Evolutionary conservation across 2,329 filamentous ascomycete species (phyloP), one percentile per base, ranked within the genome.

Genomic region (Gaeumannomyces tritici): DNA sequence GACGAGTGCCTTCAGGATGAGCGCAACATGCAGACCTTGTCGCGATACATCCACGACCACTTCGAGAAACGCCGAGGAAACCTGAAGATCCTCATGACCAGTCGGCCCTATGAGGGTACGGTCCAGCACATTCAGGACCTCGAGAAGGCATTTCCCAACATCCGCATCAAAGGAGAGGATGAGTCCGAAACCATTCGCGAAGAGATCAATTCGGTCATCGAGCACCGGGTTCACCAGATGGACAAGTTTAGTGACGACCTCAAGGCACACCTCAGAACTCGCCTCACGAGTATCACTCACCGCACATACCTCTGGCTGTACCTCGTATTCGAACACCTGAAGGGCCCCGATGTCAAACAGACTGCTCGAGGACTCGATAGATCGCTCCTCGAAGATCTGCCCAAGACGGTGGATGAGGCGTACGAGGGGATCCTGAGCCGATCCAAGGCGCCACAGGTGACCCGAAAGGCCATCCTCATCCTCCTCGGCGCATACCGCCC

Each of bases 281-380:
- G 51, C 15, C 59, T 72, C 57, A 62, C 64, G 26, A 56, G 61
- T 8, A 62, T 62, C 29, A 33, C 64, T 0, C 66, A 76, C 51
- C 71, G 73, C 15, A 77, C 73, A 0, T 76, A 76, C 60, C 72
- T 77, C 21, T 77, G 71, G 74, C 66, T 75, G 4, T 67, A 73
- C 54, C 69, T 76, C 61, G 67, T 75, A 1, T n/a, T n/a, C n/a
- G n/a, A n/a, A n/a, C n/a, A n/a, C n/a, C n/a, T n/a, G n/a, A n/a
- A n/a, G n/a, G n/a, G n/a, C n/a, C n/a, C n/a, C n/a, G n/a, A n/a
- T n/a, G n/a, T n/a, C 58, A 64, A 67, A 55, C 62, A 56, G 13
- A 62, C 64, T 21, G 51, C 31, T 27, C 62, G 57, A 60, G 62
- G 62, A 6, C 62, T 70, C 51, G 62, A 63, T 18, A 15, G 11